Conservation (phyloP, 345 rosid genomes). For the Rhodamnia rubescens region DNA sequence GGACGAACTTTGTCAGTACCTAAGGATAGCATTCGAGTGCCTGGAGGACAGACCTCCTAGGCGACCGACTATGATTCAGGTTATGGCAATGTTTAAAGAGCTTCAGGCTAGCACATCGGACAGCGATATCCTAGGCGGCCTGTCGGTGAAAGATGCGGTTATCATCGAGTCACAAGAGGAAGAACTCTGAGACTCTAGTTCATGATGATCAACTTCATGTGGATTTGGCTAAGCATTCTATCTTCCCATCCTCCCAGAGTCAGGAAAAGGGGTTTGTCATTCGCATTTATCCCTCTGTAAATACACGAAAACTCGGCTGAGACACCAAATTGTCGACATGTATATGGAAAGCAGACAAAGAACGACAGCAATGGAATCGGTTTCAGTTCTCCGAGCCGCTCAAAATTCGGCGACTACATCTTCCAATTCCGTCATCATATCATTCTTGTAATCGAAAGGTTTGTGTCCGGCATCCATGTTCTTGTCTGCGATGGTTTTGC, state of each 20-base stretch:
- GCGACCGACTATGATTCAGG: conserved; percentile 93
- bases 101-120: conserved; percentile 63
- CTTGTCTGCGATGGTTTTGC: not conserved
- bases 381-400: not conserved
- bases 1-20: conserved; percentile 52
- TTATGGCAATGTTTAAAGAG: conserved; percentile 96
- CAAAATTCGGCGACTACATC: not conserved
- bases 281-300: not conserved
- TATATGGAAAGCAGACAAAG: not conserved
- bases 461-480: not conserved
- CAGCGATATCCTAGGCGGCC: conserved; percentile 56
- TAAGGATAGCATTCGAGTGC: conserved; percentile 79
- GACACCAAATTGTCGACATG: not conserved
- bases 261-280: not conserved
- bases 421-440: not conserved
- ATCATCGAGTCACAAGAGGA: conserved; percentile 48
- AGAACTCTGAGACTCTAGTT: conserved; percentile 11
- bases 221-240: not conserved
- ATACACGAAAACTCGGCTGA: not conserved
- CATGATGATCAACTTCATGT: not conserved
- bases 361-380: not conserved
- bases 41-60: conserved; percentile 78
- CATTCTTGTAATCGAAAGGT: not conserved
- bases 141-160: conserved; percentile 52
- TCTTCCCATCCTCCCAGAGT: not conserved